Conservation (phyloP, 345 rosid species). For the Erucastrum elatum region DNA sequence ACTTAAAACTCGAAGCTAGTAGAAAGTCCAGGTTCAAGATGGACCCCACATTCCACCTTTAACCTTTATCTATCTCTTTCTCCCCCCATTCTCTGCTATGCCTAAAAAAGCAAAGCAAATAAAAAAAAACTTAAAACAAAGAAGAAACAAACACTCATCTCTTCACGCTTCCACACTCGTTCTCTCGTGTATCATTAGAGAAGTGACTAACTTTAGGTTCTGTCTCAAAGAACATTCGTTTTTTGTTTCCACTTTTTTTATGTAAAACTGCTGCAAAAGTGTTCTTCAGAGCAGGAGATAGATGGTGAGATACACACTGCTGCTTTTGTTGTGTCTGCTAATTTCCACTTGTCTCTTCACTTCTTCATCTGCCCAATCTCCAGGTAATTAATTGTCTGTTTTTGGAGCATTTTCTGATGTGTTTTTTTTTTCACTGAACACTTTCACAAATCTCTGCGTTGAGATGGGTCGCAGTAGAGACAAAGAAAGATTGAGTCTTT, state of each 20-base stretch:
- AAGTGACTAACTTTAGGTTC: constrained; percentile 5
- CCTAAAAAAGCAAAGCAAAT: too few relatives aligned
- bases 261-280: constrained; percentile 30
- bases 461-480: too few relatives aligned
- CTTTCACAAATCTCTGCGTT: constrained; percentile 3
- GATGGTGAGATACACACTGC: constrained; percentile 55
- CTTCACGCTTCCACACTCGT: constrained; percentile 9
- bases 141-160: constrained; percentile 35
- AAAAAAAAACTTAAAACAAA: constrained; percentile 19
- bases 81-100: neutral
- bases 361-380: constrained; percentile 59
- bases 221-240: constrained; percentile 13
- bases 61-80: constrained; percentile 11
- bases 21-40: constrained; percentile 26
- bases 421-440: neutral
- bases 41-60: constrained; percentile 35
- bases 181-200: neutral
- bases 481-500: neutral
- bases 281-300: constrained; percentile 33
- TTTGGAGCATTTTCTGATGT: neutral
- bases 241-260: constrained; percentile 7
- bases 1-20: neutral
- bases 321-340: constrained; percentile 35
- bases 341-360: constrained; percentile 44
- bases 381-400: constrained; percentile 44